phyloP scores from a whole-genome alignment of 495 filamentous ascomycete species.

The Penicillium simplicissimum region DNA sequence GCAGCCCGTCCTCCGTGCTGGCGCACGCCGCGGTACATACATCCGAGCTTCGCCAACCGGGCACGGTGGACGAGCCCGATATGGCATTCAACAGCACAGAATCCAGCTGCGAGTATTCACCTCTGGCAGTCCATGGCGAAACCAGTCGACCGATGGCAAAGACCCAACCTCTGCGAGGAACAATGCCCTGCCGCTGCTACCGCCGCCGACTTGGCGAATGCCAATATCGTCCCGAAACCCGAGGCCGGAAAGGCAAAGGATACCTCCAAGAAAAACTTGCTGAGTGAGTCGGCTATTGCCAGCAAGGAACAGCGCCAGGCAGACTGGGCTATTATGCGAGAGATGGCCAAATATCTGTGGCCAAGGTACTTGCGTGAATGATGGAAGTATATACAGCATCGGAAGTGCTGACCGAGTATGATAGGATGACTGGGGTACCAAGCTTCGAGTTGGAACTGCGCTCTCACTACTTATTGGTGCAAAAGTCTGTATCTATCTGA shows the following conservation, averaged over 20 bases:
- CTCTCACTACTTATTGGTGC: conserved; percentile 81
- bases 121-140: conserved; percentile 21
- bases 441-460: conserved; percentile 78
- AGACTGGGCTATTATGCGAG: conserved; percentile 97
- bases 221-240: conserved; percentile 23
- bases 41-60: conserved; percentile 33
- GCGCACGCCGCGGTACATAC: conserved; percentile 37
- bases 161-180: conserved; percentile 17
- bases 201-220: conserved; percentile 21
- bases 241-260: conserved; percentile 31
- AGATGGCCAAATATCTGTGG: conserved; percentile 97
- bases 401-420: conserved; percentile 9
- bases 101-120: conserved; percentile 37
- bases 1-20: conserved; percentile 44
- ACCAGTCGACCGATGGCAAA: conserved; percentile 20
- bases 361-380: conserved; percentile 56
- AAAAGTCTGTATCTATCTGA: conserved; percentile 54
- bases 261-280: conserved; percentile 51
- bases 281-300: conserved; percentile 55
- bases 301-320: conserved; percentile 90
- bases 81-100: conserved; percentile 23
- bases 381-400: neutral
- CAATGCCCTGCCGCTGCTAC: conserved; percentile 12
- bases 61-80: conserved; percentile 28
- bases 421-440: conserved; percentile 74